Base-by-base conservation (phyloP, 768 basidiomycete genomes). In the Boletus vermiculosoides region DNA sequence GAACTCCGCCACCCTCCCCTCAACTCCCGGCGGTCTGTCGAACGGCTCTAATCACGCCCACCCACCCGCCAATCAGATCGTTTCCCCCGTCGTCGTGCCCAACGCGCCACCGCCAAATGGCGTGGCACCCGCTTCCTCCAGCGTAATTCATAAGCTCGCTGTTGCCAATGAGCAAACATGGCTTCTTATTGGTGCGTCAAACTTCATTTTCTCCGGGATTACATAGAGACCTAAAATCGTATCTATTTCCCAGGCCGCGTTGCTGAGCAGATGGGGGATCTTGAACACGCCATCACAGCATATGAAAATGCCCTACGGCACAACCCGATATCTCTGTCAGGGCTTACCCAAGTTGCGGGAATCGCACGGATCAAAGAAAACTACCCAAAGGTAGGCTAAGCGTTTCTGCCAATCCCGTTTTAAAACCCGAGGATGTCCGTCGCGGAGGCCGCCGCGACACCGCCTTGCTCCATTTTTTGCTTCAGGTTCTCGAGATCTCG, bases 291-390 rank as follows among this genome's bases (percentile, higher is more conserved):
- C 47, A 80, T 93, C 65, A 84, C 84, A 44, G 93, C 94, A 58
- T 99, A 98, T 76, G 96, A 98, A 75, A 87, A 90, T 68, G 95
- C 95, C 3, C 81, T 98, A 62, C 87, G 94, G 74, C 94, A 98
- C 78, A 98, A 98, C 68, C 89, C 94, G 66, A 83, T 85, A 73
- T 95, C 92, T 67, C 80, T 96, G 62, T 80, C 88, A 67, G 94
- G 93, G 41, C 84, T 98, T 62, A 94, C 91, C 39, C 92, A 94
- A 71, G 92, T 96, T 41, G 96, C 95, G 68, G 90, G 92, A 61
- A 96, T 98, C 73, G 94, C 92, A 74, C 88, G 96, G 78, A 92
- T 94, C 80, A 93, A 91, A 72, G 96, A 99, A 76, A 93, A 98
- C 74, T 97, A 95, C 75, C 87, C 90, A 75, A 95, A 93, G 85